Base-by-base conservation (phyloP, 257 asterid species). In the Primulina tabacum region DNA sequence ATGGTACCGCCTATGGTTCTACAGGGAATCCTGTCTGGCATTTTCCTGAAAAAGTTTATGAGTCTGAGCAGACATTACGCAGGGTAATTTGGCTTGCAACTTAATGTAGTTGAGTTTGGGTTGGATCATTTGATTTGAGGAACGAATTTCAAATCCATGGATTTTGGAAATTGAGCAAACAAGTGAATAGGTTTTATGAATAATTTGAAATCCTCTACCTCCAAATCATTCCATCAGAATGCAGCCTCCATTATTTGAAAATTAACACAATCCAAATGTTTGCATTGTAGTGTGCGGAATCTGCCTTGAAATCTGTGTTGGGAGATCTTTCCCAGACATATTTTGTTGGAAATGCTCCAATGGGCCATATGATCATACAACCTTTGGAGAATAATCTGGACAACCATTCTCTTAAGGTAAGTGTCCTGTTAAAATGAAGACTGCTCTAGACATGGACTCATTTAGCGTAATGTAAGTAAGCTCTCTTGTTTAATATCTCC, bases 11-110 rank as follows among this genome's bases (percentile, higher is more conserved):
- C 57, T 34, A 60, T 68, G 84, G 82, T 65, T 82, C 94, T 50
- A 73, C 78, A 40, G 91, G 80, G 62, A 69, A 77, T 56, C 94
- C 91, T 24, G 86, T 70, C 35, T 93, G 97, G 99, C 99, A 93
- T 83, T 89, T 93, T 18, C 97, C 99, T 1, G 97, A 90, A 81
- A 90, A 93, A 76, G 79, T 84, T 70, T 87, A 86, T 6, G 92
- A 82, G 71, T 82, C 95, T 37, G 97, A 93, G 73, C 86, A 75
- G 74, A 89, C 88, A 61, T 69, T 93, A 70, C 96, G 97, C 57
- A 82, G 77, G 94, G 98, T 90, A 79, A 79, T 63, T 71, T 21
- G 30, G 28, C 76, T 58, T 57, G 20, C 65, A 17, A 20, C 73
- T 26, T 60, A 53, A 18, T 69, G 75, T 74, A 5, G 8, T 17